A percentile compares a stretch with the other conserved stretches of the same genome.
Evolutionary conservation across 345 rosid species (phyloP).

Genomic region (Gossypium raimondii): DNA sequence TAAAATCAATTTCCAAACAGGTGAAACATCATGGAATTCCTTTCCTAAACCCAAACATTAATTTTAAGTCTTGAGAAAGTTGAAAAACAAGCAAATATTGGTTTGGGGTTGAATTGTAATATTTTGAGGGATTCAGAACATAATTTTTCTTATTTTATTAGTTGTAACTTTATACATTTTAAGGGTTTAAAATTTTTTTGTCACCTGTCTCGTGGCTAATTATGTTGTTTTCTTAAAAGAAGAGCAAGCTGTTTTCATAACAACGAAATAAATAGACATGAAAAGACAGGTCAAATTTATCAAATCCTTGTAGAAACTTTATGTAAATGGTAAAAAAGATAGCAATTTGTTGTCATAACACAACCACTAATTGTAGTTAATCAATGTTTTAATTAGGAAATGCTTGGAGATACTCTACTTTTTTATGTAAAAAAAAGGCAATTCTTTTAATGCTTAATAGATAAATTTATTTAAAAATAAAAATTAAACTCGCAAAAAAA

Average conservation of each 20-base stretch:
- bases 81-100: not conserved
- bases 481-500: too few relatives aligned
- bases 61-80: too few relatives aligned
- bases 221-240: not conserved
- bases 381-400: not conserved
- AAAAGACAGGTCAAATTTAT: constrained; percentile 3
- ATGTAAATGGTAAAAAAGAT: not conserved
- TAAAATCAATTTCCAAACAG: constrained; percentile 77
- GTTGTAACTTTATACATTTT: too few relatives aligned
- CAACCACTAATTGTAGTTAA: not conserved
- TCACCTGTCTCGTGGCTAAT: not conserved
- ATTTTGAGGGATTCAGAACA: too few relatives aligned
- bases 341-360: not conserved
- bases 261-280: not conserved
- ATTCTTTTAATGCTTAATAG: too few relatives aligned
- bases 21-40: constrained; percentile 55
- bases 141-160: too few relatives aligned
- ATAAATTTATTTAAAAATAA: too few relatives aligned
- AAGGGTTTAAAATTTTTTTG: too few relatives aligned
- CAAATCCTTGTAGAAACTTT: not conserved
- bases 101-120: too few relatives aligned
- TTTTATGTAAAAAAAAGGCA: too few relatives aligned
- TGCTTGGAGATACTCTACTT: not conserved
- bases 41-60: constrained; percentile 26
- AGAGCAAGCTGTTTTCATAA: not conserved